Base-by-base conservation (phyloP, 1,139 yeast species). In the Yamadazyma kanchanaburiensis region DNA sequence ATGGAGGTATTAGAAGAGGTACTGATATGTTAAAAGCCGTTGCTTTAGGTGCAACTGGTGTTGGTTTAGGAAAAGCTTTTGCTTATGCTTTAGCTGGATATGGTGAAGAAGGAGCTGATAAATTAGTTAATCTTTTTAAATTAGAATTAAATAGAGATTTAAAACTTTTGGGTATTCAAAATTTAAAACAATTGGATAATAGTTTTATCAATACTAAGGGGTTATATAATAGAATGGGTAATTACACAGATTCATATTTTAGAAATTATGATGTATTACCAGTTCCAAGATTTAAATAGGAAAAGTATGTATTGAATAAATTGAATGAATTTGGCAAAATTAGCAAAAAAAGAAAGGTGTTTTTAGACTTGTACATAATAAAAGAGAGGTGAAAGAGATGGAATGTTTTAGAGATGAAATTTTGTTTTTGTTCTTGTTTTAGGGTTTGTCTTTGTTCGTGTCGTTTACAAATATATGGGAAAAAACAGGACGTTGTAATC, bases 1-100 rank as follows among this genome's bases (percentile, higher is more conserved):
- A 72, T 46, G 77, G 77, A 15, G 78, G 78, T 12, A 59, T 72
- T 29, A 55, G 71, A 34, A 55, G 77, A 37, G 77, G 76, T 5
- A 63, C 73, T 10, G 77, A 72, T 43, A 56, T 72, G 4, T 46
- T 70, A 30, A 72, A 72, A 39, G 77, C 77, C 0, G 43, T 72
- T 10, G 70, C 75, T 25, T 54, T 72, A 6, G 78, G 77, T 6
- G 77, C 77, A 10, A 68, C 57, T 25, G 77, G 71, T n/a, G 72
- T 70, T 10, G 77, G 77, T 6, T 47, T 71, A 19, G 75, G 76
- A n/a, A 51, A 75, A 33, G 64, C 74, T 2, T 70, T 68, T 36
- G 48, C 68, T 24, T 68, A 58, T 38, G 65, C 69, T 9, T 58
- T 67, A 43, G 64, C 74, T 5, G 64, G 70, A 3, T 70, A 70